Evolutionary conservation across 306 rosid genomes (phyloP), one percentile per base, ranked within the genome.

Genomic region (Cyamopsis tetragonoloba): DNA sequence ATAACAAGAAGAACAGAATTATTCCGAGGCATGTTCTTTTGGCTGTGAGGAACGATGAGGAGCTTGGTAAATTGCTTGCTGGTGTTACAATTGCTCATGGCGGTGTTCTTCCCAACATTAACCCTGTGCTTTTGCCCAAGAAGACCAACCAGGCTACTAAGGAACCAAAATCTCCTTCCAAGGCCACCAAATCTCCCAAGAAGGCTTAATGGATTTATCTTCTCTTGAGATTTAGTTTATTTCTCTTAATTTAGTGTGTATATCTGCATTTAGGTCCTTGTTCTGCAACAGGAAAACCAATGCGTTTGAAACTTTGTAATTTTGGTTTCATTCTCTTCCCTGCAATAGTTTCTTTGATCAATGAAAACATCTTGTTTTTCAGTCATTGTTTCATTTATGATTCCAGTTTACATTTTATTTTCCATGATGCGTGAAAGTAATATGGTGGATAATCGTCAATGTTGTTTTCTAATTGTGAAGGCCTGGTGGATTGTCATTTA

Each of bases 21-120:
- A 84, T 79, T 3, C 95, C 95, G 0, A 79, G 92, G 74, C 97
- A 91, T 44, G 68, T 91, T 10, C 23, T 91, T 12, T 18, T 87
- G 9, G 95, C 92, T 0, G 82, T 91, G 49, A 91, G 92, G 78
- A 91, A 88, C 0, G 97, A 91, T 12, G 92, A 86, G 1, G 97
- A 91, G 55, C 84, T 91, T n/a, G 95, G 87, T 0, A 91, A 88
- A 49, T 72, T 91, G 65, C 87, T 91, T 1, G 78, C 90, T 5
- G 95, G 95, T 0, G 97, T 88, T 0, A 91, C 95, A 0, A 88
- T 91, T 38, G 95, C 97, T 1, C 86, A 82, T n/a, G 95, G 97
- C 7, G 97, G 97, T 38, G 97, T 91, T 27, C 85, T 88, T 3
- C 97, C 97, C 0, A 88, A 88, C 60, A 91, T 91, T 15, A 88